Evolutionary conservation across 2,329 filamentous ascomycete species (phyloP), one percentile per base, ranked within the genome.

Genomic region (Elsinoe necatrix): DNA sequence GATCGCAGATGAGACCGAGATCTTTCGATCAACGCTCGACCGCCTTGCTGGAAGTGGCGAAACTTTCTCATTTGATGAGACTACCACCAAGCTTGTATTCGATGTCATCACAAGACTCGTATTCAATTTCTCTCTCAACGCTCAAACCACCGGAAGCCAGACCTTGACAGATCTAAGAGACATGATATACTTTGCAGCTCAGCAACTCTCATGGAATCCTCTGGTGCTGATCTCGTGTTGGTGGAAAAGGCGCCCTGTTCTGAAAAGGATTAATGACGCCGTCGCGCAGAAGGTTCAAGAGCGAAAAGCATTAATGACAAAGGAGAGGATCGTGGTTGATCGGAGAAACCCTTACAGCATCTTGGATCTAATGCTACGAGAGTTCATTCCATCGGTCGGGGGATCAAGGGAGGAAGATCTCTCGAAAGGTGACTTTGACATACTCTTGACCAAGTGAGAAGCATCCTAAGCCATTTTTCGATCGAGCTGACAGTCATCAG

Each of bases 1-100:
- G 20, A 25, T 45, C 41, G 21, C 41, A 45, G 41, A 45, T 11
- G 41, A 45, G 41, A 45, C 41, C 41, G 41, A 45, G n/a, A 45
- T 45, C 21, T 45, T 45, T 25, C 20, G 41, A 23, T 45, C 41
- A 9, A 45, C 41, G 6, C 21, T 45, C 20, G 41, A 45, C 21
- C 20, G 23, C 12, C 41, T 45, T 8, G 41, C 41, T 45, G 41
- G 11, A n/a, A 45, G 41, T n/a, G 41, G 41, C 7, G 41, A 45
- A 18, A 45, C 41, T 8, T 45, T 45, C 21, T 45, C 41, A 5
- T 20, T 45, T n/a, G 41, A 45, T 2, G 20, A 45, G 20, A 45
- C 41, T 2, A 25, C 41, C 4, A 45, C 41, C 18, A 45, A 45
- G n/a, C 21, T 45, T 23, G 41, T 45, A 2, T 45, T 45, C 41